Evolutionary conservation across 163 green algal genomes (phyloP).

Genomic region (Chloromonas sp.): DNA sequence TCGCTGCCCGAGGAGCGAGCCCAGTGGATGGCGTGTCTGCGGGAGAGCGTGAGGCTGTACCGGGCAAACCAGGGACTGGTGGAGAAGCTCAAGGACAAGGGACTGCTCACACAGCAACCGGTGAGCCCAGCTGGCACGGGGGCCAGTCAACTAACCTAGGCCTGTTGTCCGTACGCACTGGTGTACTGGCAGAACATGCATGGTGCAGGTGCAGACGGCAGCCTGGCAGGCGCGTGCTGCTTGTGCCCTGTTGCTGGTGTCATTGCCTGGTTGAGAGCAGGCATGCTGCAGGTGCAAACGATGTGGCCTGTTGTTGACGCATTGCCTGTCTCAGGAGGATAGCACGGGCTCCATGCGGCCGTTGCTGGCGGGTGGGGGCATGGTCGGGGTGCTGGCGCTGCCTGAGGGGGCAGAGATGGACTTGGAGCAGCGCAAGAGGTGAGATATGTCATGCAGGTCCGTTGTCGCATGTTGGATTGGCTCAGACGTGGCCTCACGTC

Average conservation of each 20-base stretch:
- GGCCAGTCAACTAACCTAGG: no score
- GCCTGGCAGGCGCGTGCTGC: no score
- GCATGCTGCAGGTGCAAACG: no score
- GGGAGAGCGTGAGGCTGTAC: conserved; percentile 21
- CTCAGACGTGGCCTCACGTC: no score
- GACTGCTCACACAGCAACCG: conserved; percentile 1
- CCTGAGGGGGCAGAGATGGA: conserved; percentile 15
- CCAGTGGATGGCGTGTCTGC: conserved; percentile 26
- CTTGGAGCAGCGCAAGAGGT: conserved; percentile 15
- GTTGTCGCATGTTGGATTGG: not conserved
- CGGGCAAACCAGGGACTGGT: conserved; percentile 29
- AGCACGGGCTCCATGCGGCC: no score
- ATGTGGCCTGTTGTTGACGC: no score
- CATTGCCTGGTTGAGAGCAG: no score
- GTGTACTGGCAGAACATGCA: not conserved
- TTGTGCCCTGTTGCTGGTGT: no score
- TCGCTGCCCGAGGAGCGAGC: conserved; percentile 21
- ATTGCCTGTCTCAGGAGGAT: no score
- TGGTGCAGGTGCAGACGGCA: no score
- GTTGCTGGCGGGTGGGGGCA: no score
- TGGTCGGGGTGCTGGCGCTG: not conserved
- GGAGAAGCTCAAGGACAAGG: conserved; percentile 18
- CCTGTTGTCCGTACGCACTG: not conserved
- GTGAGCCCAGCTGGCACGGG: not conserved
- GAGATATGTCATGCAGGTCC: not conserved